Percentiles rank a stretch among this genome's conserved stretches.
Evolutionary conservation across 164 flowering plant genomes (phyloP).

Genomic region (Sedum album): DNA sequence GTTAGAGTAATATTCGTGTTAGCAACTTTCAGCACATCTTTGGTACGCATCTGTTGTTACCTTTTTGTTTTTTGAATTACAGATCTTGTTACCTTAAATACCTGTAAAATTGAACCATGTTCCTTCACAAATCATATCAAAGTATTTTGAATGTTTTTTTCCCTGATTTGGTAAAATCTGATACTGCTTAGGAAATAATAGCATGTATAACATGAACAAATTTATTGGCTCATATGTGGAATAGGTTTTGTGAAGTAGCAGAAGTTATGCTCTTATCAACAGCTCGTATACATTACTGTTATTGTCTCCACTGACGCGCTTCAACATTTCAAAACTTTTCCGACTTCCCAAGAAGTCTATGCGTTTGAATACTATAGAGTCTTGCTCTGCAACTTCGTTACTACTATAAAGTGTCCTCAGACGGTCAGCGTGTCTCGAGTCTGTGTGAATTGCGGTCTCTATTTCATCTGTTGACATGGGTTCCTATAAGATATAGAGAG

Average conservation of each 20-base stretch:
- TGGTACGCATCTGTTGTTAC: neutral
- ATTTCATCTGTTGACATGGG: slow-evolving; percentile 70
- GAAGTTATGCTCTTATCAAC: slow-evolving; percentile 53
- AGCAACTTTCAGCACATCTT: neutral
- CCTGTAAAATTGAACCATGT: neutral
- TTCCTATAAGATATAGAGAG: slow-evolving; percentile 35
- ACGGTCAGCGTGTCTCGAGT: slow-evolving; percentile 81
- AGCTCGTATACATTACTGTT: slow-evolving; percentile 74
- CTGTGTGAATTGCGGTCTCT: slow-evolving; percentile 76
- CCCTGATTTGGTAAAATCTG: no score
- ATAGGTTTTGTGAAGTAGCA: neutral
- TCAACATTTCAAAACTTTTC: slow-evolving; percentile 83
- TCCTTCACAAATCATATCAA: neutral
- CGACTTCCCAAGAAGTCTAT: slow-evolving; percentile 87
- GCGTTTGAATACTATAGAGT: slow-evolving; percentile 46
- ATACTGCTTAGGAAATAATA: no score
- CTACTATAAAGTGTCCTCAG: slow-evolving; percentile 61
- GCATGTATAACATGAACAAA: no score
- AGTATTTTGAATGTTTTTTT: neutral
- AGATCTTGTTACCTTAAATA: neutral
- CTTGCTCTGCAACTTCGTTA: slow-evolving; percentile 38
- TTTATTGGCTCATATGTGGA: no score
- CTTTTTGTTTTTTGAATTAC: neutral
- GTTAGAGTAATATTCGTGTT: neutral
- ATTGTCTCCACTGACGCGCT: slow-evolving; percentile 78